phyloP scores from a whole-genome alignment of 2,329 filamentous ascomycete genomes.

The Scortechinia acanthostroma region DNA sequence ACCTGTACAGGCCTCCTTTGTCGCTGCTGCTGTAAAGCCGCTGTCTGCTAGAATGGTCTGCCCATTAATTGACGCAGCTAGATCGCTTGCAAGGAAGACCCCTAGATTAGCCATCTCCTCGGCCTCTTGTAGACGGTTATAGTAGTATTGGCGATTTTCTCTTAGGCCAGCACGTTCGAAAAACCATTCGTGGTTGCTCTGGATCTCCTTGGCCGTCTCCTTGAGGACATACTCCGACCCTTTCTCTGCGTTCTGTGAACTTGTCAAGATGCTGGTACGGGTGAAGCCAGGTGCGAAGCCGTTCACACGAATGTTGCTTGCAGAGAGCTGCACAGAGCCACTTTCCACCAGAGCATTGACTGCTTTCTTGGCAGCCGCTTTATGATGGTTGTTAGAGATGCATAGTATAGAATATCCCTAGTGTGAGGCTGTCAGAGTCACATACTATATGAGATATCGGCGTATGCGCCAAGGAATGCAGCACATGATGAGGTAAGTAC shows the following conservation, averaged over 20 bases:
- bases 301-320: conserved; percentile 4
- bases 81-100: background rate
- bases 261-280: conserved; percentile 2
- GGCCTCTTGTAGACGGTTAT: background rate
- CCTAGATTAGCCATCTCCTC: conserved; percentile 2
- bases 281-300: conserved; percentile 2
- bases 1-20: too few relatives aligned
- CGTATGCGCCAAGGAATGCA: too few relatives aligned
- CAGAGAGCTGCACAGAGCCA: conserved; percentile 1
- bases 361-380: too few relatives aligned
- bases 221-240: background rate
- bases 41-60: too few relatives aligned
- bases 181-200: background rate
- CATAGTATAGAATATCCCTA: too few relatives aligned
- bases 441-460: too few relatives aligned
- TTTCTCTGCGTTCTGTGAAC: background rate
- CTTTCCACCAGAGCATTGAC: too few relatives aligned
- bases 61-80: too few relatives aligned
- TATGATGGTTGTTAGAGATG: too few relatives aligned
- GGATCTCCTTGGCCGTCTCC: background rate
- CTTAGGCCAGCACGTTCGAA: background rate
- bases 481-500: too few relatives aligned
- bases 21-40: too few relatives aligned
- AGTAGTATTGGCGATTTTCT: conserved; percentile 2
- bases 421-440: too few relatives aligned